Evolutionary conservation across 331 rosid species (phyloP).

Genomic region (Telfairia occidentalis): DNA sequence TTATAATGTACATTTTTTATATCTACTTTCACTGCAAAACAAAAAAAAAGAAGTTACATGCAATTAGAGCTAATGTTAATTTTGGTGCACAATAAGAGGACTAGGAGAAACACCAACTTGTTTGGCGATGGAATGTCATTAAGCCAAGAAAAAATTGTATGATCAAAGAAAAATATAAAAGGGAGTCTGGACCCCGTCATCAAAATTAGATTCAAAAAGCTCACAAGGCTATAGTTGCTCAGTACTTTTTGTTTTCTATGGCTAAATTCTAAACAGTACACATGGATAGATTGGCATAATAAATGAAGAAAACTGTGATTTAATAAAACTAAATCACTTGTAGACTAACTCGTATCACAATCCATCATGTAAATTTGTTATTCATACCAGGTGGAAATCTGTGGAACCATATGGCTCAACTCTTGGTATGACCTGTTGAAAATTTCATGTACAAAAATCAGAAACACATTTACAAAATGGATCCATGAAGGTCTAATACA

Average conservation of each 20-base stretch:
- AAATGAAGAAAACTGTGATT: no score
- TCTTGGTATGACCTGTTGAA: constrained; percentile 53
- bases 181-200: not conserved
- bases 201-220: not conserved
- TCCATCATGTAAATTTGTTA: not conserved
- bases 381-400: constrained; percentile 64
- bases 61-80: not conserved
- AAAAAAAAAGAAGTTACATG: not conserved
- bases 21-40: not conserved
- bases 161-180: not conserved
- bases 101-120: not conserved
- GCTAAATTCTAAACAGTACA: not conserved
- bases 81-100: not conserved
- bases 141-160: not conserved
- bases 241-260: not conserved
- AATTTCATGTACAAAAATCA: constrained; percentile 22
- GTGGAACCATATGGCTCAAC: constrained; percentile 63
- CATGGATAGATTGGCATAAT: not conserved
- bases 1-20: not conserved
- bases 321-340: not conserved
- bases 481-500: not conserved
- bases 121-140: not conserved
- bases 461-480: constrained; percentile 3
- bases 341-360: constrained; percentile 3
- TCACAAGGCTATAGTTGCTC: not conserved